Base-by-base conservation (phyloP, 306 rosid species). In the Oxytropis ochrocephala region DNA sequence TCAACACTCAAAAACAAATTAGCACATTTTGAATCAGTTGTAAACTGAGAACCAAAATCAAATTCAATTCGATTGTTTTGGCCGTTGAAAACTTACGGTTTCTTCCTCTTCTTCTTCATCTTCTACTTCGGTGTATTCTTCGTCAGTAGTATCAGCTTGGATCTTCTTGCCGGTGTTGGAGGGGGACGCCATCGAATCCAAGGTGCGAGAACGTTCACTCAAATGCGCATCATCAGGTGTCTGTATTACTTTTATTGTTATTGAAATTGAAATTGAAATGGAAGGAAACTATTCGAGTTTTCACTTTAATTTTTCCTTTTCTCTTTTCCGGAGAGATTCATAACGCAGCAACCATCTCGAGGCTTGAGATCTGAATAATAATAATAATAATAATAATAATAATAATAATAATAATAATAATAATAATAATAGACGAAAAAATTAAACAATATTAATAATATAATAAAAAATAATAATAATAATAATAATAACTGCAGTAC, bases 121-220 rank as follows among this genome's bases (percentile, higher is more conserved):
- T 27, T 62, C 71, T 4, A 38, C 55, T 17, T 89, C 87, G 48
- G 67, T 75, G 74, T 73, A 80, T 67, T 89, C 89, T 18, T 87
- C 84, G 38, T 82, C 90, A 33, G 74, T 71, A 33, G 73, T 62
- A 48, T 71, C 74, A 30, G 72, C 41, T 65, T 81, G 79, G 67
- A 76, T 29, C 76, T 84, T 46, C 65, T 81, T 87, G 85, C 84
- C 14, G 51, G 91, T 70, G 85, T 75, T 70, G 73, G 96, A 75
- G 57, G 96, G 68, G 59, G 96, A 91, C 12, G 94, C 92, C 96
- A 91, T 91, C 44, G 52, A 54, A 91, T 87, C 56, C 16, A 24
- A 72, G 56, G 67, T 81, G 47, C 13, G 69, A 62, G 46, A 14
- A 79, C 55, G 82, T 57, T 51, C 36, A 69, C 71, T 2, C 51